Evolutionary conservation across 2,329 filamentous ascomycete genomes (phyloP), one percentile per base, ranked within the genome.

Genomic region (Onygenales sp.): DNA sequence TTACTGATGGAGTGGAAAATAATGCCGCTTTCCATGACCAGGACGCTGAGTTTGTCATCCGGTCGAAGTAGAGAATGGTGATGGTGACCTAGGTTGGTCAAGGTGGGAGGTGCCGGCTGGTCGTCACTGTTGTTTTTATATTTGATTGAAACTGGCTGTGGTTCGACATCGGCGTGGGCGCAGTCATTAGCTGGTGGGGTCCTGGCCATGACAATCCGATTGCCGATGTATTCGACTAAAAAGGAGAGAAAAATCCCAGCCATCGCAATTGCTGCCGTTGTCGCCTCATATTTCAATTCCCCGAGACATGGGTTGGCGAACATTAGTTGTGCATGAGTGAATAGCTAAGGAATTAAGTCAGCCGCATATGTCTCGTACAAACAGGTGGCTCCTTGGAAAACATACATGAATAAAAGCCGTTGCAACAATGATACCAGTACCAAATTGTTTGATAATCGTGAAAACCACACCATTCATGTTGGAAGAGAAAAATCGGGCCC

Each of bases 181-280:
- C 17, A 69, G 64, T 57, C 58, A 65, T 31, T 60, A 58, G 42
- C 57, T 51, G 39, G 42, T 38, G 42, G 41, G 6, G n/a, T 43
- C 17, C 58, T 55, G 27, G 64, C 58, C 9, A 60, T 61, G 0
- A 85, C 74, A 46, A 85, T 66, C 1, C 85, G 79, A 41, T 83
- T 78, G 43, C 84, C 82, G 10, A 80, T 57, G 60, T 82, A 89
- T 63, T 91, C 87, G 38, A 88, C 75, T 1, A 87, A 61, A 66
- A 89, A 90, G 0, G 86, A 84, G 2, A 89, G 59, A 66, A 89
- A 85, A 1, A 89, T 70, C 0, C 87, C 87, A 0, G 82, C 86
- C 81, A 90, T 86, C 46, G 86, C 77, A 42, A 91, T 81, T 2
- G 86, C 82, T 0, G 85, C 79, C 0, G 86, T 81, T 0, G 83